These are phyloP conservation scores for Lyophyllum decastes DNA, from an alignment of 768 basidiomycete genomes.

Conservation along the genomic window DNA sequence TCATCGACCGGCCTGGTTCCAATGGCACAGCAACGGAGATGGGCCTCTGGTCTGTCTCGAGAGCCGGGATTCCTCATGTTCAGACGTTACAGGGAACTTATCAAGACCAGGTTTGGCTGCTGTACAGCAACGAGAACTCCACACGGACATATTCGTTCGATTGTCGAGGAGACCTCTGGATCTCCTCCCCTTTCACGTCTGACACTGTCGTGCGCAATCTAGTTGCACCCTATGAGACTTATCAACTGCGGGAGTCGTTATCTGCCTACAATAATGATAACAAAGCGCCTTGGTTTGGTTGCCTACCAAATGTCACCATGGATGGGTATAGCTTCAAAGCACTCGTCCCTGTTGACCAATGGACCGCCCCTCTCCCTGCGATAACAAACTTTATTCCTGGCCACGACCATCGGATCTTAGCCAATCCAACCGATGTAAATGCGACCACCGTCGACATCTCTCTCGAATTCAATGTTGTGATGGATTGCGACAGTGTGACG, in stretches of 20 bases:
- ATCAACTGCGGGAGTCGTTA: slow-evolving; percentile 65
- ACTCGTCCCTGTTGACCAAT: slow-evolving; percentile 67
- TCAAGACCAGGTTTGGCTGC: slow-evolving; percentile 75
- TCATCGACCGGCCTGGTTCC: slow-evolving; percentile 81
- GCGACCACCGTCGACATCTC: slow-evolving; percentile 65
- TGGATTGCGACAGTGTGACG: slow-evolving; percentile 76
- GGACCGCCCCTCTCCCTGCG: slow-evolving; percentile 71
- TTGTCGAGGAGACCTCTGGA: slow-evolving; percentile 65
- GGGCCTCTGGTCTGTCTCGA: slow-evolving; percentile 83
- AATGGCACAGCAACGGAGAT: slow-evolving; percentile 80
- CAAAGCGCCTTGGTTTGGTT: slow-evolving; percentile 70
- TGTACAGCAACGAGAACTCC: slow-evolving; percentile 84
- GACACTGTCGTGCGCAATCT: slow-evolving; percentile 71
- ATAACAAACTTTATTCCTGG: slow-evolving; percentile 83
- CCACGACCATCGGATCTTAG: slow-evolving; percentile 76
- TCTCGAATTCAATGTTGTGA: slow-evolving; percentile 76
- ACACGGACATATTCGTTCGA: slow-evolving; percentile 65
- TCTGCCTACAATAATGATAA: slow-evolving; percentile 63
- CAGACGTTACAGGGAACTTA: slow-evolving; percentile 65
- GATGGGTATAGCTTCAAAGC: slow-evolving; percentile 81
- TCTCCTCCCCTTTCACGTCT: slow-evolving; percentile 73
- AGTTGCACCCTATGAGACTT: slow-evolving; percentile 81
- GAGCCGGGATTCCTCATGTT: slow-evolving; percentile 56
- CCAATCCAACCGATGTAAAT: slow-evolving; percentile 43
- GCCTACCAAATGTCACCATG: slow-evolving; percentile 65